These are phyloP conservation scores for Brassica cretica DNA, from an alignment of 345 rosid genomes.

Conservation along the genomic window DNA sequence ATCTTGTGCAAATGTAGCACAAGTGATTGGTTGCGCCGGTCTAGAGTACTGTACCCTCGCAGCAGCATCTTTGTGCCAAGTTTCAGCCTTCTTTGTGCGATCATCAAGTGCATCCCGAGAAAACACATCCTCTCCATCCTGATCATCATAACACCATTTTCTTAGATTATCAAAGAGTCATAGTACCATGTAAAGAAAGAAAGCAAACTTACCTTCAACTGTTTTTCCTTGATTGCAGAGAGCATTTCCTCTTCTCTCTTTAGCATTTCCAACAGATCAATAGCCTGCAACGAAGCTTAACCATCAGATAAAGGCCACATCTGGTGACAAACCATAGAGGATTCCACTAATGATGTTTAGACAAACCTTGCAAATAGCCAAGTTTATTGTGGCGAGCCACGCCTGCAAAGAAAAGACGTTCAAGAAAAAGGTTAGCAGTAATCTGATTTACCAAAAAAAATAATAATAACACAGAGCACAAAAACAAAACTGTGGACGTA, in stretches of 20 bases:
- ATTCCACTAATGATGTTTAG: background rate
- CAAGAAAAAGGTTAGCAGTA: background rate
- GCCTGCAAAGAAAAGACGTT: slow-evolving; percentile 58
- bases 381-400: slow-evolving; percentile 74
- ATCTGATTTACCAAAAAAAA: background rate
- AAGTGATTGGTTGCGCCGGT: slow-evolving; percentile 81
- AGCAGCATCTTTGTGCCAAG: slow-evolving; percentile 91
- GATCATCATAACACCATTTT: slow-evolving; percentile 10
- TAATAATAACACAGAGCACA: background rate
- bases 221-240: slow-evolving; percentile 69
- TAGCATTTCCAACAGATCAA: slow-evolving; percentile 84
- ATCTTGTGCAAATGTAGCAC: slow-evolving; percentile 98
- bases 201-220: slow-evolving; percentile 55
- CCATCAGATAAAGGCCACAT: slow-evolving; percentile 22
- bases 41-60: slow-evolving; percentile 57
- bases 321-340: background rate
- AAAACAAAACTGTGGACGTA: slow-evolving; percentile 20
- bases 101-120: slow-evolving; percentile 76
- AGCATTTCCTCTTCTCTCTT: slow-evolving; percentile 93
- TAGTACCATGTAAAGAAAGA: background rate
- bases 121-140: slow-evolving; percentile 72
- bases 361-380: slow-evolving; percentile 85
- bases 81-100: slow-evolving; percentile 71
- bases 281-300: slow-evolving; percentile 52
- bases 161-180: slow-evolving; percentile 1